Evolutionary conservation across 2,329 filamentous ascomycete species (phyloP).

Genomic region (Xylaria sp.): DNA sequence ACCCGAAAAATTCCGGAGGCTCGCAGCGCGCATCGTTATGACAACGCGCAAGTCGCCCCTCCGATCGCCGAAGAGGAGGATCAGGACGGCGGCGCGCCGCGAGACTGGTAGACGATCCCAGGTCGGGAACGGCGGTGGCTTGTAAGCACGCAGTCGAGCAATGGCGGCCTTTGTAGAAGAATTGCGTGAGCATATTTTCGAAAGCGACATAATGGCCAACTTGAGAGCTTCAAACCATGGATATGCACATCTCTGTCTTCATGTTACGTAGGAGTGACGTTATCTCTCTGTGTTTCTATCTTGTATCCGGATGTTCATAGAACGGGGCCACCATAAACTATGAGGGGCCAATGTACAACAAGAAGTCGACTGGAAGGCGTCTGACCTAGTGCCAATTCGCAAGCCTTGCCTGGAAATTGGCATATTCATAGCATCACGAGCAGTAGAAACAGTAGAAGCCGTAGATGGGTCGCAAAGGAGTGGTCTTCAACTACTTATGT

Average conservation of each 20-base stretch:
- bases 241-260: neutral
- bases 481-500: neutral
- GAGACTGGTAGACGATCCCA: slow-evolving; percentile 67
- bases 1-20: slow-evolving; percentile 71
- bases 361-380: neutral
- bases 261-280: neutral
- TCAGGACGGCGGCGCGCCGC: slow-evolving; percentile 82
- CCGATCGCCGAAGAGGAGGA: slow-evolving; percentile 86
- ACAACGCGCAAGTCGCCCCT: slow-evolving; percentile 77
- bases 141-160: slow-evolving; percentile 65
- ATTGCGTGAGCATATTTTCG: slow-evolving; percentile 40
- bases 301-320: neutral
- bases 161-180: slow-evolving; percentile 59
- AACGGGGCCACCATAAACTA: neutral
- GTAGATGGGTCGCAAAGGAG: neutral
- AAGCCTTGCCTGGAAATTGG: neutral
- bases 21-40: slow-evolving; percentile 70
- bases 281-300: neutral
- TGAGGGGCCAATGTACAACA: neutral
- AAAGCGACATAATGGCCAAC: neutral
- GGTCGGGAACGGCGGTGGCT: slow-evolving; percentile 63
- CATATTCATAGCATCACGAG: neutral
- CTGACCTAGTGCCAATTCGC: neutral
- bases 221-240: neutral
- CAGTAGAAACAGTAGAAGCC: neutral